A percentile compares a stretch with the other conserved stretches of the same genome.
These are phyloP conservation scores for Turritis glabra DNA, from an alignment of 345 rosid genomes.

Conservation along the genomic window DNA sequence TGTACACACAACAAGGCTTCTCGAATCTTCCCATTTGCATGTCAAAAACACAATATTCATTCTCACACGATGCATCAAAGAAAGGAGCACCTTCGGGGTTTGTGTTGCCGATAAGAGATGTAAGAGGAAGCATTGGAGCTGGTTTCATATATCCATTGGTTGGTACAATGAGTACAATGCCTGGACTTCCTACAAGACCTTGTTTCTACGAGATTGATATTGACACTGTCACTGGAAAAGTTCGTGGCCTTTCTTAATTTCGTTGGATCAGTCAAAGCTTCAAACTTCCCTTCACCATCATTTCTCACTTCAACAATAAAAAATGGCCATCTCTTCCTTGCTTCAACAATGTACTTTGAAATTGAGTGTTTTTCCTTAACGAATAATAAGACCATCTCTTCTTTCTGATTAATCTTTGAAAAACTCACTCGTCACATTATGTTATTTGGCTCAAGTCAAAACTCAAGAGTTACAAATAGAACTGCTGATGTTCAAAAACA, in stretches of 20 bases:
- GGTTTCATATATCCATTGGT: slow-evolving; percentile 95
- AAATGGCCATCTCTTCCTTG: neutral
- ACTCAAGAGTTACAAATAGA: slow-evolving; percentile 18
- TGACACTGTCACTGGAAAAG: slow-evolving; percentile 78
- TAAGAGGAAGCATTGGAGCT: slow-evolving; percentile 95
- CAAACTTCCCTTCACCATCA: neutral
- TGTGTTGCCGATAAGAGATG: slow-evolving; percentile 83
- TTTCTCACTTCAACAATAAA: slow-evolving; percentile 20
- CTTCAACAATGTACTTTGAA: slow-evolving; percentile 23
- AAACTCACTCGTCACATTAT: slow-evolving; percentile 5
- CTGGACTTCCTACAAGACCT: slow-evolving; percentile 98
- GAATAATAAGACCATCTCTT: neutral
- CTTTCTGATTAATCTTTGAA: neutral
- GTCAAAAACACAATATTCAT: slow-evolving; percentile 98
- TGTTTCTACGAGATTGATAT: slow-evolving; percentile 93
- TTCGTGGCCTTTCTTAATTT: slow-evolving; percentile 75
- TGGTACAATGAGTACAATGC: slow-evolving; percentile 98
- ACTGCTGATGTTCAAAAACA: slow-evolving; percentile 21
- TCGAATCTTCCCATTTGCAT: slow-evolving; percentile 92
- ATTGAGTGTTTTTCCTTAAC: slow-evolving; percentile 15
- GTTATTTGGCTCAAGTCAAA: slow-evolving; percentile 17
- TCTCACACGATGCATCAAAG: slow-evolving; percentile 73
- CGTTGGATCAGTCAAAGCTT: slow-evolving; percentile 5
- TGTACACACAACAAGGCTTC: slow-evolving; percentile 90
- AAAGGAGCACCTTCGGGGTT: slow-evolving; percentile 95